Evolutionary conservation across 345 rosid species (phyloP).

Genomic region (Clausena lansium): DNA sequence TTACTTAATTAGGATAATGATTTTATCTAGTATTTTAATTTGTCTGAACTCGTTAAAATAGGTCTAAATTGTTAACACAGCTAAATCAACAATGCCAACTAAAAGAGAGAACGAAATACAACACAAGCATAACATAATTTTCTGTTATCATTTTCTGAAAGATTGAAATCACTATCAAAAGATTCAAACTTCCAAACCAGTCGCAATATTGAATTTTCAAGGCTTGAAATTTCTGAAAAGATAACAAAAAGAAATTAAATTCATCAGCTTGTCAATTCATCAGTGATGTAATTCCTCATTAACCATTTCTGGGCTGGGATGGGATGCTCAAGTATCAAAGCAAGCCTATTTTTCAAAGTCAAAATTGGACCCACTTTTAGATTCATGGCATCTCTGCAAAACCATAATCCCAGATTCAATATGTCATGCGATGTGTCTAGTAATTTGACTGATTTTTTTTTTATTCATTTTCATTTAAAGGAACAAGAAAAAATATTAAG

Average conservation of each 20-base stretch:
- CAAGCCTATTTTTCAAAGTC: neutral
- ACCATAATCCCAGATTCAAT: conserved; percentile 2
- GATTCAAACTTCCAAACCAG: neutral
- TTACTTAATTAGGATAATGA: too few species aligned
- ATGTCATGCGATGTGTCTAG: neutral
- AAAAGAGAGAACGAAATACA: too few species aligned
- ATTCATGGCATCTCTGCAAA: neutral
- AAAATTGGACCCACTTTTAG: neutral
- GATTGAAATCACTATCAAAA: neutral
- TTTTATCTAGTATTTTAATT: too few species aligned
- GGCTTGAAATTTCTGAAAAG: neutral
- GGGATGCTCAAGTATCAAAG: neutral
- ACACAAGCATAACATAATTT: neutral
- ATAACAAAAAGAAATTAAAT: too few species aligned
- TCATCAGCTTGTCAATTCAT: too few species aligned
- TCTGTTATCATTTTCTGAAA: too few species aligned
- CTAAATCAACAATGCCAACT: neutral
- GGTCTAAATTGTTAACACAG: neutral
- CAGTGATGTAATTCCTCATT: neutral
- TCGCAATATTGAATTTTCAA: neutral
- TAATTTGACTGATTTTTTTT: neutral
- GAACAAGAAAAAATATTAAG: neutral
- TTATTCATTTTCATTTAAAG: neutral
- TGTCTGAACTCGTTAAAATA: too few species aligned
- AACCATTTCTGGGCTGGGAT: neutral